These are phyloP conservation scores for Boletus rufocinnamomeus DNA, from an alignment of 768 basidiomycete genomes.

Conservation along the genomic window DNA sequence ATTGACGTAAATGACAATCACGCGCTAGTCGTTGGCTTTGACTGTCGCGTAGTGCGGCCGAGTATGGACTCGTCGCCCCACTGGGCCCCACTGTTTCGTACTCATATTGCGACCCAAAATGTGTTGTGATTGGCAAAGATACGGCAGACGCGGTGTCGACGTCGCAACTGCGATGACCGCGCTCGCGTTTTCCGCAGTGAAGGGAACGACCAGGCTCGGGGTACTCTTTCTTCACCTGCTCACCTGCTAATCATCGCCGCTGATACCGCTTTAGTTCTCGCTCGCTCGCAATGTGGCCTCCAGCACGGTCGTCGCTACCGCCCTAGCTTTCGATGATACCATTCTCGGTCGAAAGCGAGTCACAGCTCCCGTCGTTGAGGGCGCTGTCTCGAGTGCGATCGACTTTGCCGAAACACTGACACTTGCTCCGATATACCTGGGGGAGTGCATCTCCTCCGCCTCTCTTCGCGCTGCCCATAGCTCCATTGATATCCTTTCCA, in stretches of 20 bases:
- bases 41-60: background rate
- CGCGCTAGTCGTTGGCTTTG: conserved; percentile 13
- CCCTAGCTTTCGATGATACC: conserved; percentile 63
- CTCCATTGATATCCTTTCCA: conserved; percentile 71
- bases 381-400: conserved; percentile 60
- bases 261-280: conserved; percentile 55
- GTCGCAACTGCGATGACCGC: conserved; percentile 62
- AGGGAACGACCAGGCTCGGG: conserved; percentile 66
- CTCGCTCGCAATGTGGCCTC: conserved; percentile 63
- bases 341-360: conserved; percentile 63
- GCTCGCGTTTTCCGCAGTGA: conserved; percentile 68
- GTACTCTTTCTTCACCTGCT: conserved; percentile 43
- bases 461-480: conserved; percentile 73
- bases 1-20: conserved; percentile 18
- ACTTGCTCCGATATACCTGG: conserved; percentile 71
- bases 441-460: conserved; percentile 76
- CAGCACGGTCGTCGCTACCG: conserved; percentile 57
- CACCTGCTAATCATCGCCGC: conserved; percentile 4
- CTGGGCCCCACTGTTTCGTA: conserved; percentile 6
- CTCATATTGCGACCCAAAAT: conserved; percentile 19
- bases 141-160: conserved; percentile 60
- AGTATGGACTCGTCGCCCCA: conserved; percentile 26
- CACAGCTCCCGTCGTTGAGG: conserved; percentile 56
- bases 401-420: conserved; percentile 70
- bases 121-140: conserved; percentile 42